These are phyloP conservation scores for Sphagnum fallax DNA, from an alignment of 228 moss, liverwort and hornwort genomes.

Conservation along the genomic window DNA sequence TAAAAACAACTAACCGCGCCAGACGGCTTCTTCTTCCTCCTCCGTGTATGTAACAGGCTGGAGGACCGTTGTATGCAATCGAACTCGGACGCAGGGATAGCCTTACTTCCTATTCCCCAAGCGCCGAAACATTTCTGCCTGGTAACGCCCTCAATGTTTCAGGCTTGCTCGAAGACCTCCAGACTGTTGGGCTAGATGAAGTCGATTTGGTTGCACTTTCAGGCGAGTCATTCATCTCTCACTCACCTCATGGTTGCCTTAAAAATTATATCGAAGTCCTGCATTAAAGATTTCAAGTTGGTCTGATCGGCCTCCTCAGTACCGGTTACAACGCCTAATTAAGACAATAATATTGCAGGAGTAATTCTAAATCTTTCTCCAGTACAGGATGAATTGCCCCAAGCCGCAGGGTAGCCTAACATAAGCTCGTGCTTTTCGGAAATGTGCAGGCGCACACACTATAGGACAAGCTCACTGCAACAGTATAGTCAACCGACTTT, in stretches of 20 bases:
- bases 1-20: background rate
- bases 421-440: no score
- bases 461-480: background rate
- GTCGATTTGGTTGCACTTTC: constrained; percentile 1
- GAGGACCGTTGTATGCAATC: constrained; percentile 10
- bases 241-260: background rate
- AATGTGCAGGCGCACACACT: background rate
- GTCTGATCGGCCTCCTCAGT: no score
- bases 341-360: no score
- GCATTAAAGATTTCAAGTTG: no score
- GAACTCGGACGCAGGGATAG: constrained; percentile 10
- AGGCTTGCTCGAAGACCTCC: background rate
- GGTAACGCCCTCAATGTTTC: constrained; percentile 4
- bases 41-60: background rate
- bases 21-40: no score
- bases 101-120: constrained; percentile 5
- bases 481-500: background rate
- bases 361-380: no score
- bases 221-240: background rate
- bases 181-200: background rate
- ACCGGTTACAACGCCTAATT: no score
- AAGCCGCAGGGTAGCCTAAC: no score
- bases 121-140: constrained; percentile 7
- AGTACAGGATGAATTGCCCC: no score
- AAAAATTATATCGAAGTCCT: no score